A percentile compares a stretch with the other conserved stretches of the same genome.
phyloP scores from a whole-genome alignment of 2,329 filamentous ascomycete species.

The Colletotrichum destructivum region DNA sequence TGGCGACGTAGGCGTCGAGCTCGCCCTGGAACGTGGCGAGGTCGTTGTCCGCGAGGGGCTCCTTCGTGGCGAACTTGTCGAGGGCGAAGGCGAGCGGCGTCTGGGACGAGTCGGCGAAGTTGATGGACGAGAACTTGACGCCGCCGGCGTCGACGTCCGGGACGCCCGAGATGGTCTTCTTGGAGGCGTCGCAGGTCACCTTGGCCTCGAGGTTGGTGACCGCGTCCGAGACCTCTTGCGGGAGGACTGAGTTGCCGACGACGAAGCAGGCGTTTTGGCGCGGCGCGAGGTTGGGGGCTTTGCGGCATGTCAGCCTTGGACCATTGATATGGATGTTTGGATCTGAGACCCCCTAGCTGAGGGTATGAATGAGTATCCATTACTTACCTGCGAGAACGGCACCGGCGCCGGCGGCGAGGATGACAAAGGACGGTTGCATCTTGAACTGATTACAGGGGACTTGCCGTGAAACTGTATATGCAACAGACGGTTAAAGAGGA shows the following conservation, averaged over 20 bases:
- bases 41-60: slow-evolving; percentile 64
- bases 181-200: slow-evolving; percentile 65
- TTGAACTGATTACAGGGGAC: slow-evolving; percentile 24
- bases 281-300: slow-evolving; percentile 41
- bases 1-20: slow-evolving; percentile 71
- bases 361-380: too few species aligned
- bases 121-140: slow-evolving; percentile 67
- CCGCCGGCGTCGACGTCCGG: slow-evolving; percentile 70
- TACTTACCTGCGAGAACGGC: slow-evolving; percentile 38
- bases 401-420: slow-evolving; percentile 39
- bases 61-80: slow-evolving; percentile 65
- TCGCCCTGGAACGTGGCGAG: slow-evolving; percentile 67
- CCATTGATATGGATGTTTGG: too few species aligned
- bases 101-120: slow-evolving; percentile 66
- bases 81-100: slow-evolving; percentile 70
- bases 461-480: background rate
- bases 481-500: background rate
- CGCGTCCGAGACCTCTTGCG: slow-evolving; percentile 62
- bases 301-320: background rate
- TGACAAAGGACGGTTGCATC: slow-evolving; percentile 41
- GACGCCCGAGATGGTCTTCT: slow-evolving; percentile 66
- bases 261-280: slow-evolving; percentile 67
- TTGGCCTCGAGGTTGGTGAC: slow-evolving; percentile 58
- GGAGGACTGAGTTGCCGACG: slow-evolving; percentile 65
- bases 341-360: too few species aligned